Percentiles rank a stretch among this genome's conserved stretches.
phyloP scores from a whole-genome alignment of 805 yeast species.

The Saccharomycopsis vini region DNA sequence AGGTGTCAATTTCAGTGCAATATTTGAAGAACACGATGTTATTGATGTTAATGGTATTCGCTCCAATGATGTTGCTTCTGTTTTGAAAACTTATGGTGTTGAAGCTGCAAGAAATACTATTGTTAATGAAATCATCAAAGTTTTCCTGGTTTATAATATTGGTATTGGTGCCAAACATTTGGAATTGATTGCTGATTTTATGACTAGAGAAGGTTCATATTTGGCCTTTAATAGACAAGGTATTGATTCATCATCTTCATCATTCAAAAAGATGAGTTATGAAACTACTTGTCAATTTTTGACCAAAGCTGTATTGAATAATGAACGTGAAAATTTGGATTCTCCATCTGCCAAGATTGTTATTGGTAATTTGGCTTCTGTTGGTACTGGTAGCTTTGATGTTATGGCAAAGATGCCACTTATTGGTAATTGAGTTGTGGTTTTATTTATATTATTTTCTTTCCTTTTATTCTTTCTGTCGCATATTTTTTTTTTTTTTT shows the following conservation, averaged over 20 bases:
- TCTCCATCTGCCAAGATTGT: slow-evolving; percentile 93
- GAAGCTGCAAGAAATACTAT: slow-evolving; percentile 98
- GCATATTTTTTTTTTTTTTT: too few species aligned
- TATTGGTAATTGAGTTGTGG: too few species aligned
- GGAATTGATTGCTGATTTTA: slow-evolving; percentile 95
- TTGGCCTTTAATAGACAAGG: slow-evolving; percentile 98
- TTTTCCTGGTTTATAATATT: slow-evolving; percentile 93
- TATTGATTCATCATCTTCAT: slow-evolving; percentile 88
- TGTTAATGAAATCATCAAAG: slow-evolving; percentile 91
- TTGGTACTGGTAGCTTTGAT: slow-evolving; percentile 96
- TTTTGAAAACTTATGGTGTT: slow-evolving; percentile 87
- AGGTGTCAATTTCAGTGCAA: slow-evolving; percentile 94
- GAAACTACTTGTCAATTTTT: slow-evolving; percentile 97
- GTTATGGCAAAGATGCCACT: slow-evolving; percentile 39
- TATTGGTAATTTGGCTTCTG: slow-evolving; percentile 78
- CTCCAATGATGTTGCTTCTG: slow-evolving; percentile 90
- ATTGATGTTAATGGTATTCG: slow-evolving; percentile 81
- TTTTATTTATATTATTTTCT: too few species aligned
- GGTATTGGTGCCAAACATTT: slow-evolving; percentile 87
- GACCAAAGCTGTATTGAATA: slow-evolving; percentile 91
- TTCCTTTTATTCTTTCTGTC: too few species aligned
- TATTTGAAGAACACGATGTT: slow-evolving; percentile 97
- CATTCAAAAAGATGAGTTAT: slow-evolving; percentile 97
- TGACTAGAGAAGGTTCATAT: slow-evolving; percentile 98
- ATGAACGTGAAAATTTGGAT: slow-evolving; percentile 79